Conservation (phyloP, 2,329 filamentous ascomycete genomes). For the Dactylellina sp. region DNA sequence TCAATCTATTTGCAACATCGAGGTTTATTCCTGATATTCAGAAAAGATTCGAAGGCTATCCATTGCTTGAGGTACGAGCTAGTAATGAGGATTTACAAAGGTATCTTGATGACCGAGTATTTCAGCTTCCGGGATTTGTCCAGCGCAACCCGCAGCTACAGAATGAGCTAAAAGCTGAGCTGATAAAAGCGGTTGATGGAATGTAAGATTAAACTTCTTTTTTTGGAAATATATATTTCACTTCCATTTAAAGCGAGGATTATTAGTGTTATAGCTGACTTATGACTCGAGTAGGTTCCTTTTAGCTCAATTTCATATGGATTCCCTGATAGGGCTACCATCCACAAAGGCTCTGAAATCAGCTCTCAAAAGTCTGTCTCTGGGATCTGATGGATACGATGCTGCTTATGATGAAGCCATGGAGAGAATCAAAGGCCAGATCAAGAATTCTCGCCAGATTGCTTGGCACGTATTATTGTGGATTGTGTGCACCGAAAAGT, state of each 20-base stretch:
- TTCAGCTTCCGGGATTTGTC: neutral
- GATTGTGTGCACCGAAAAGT: constrained; percentile 9
- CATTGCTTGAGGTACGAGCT: neutral
- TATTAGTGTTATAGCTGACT: neutral
- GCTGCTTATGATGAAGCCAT: constrained; percentile 8
- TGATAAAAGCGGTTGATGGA: constrained; percentile 1
- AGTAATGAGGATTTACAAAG: neutral
- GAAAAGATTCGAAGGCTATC: neutral
- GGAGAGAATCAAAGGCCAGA: constrained; percentile 8
- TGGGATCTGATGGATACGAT: neutral
- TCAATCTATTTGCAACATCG: constrained; percentile 35
- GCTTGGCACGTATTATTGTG: constrained; percentile 18
- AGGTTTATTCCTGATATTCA: constrained; percentile 60
- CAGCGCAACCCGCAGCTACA: neutral
- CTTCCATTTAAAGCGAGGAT: neutral
- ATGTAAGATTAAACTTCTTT: constrained; percentile 17
- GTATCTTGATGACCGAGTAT: neutral
- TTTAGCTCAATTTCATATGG: constrained; percentile 64
- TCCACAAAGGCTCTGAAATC: neutral
- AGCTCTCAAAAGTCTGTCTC: neutral
- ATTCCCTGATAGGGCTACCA: constrained; percentile 20
- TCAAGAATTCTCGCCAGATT: neutral
- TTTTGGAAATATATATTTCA: neutral
- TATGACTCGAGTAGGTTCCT: constrained; percentile 62
- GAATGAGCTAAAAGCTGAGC: neutral